Percentiles rank a stretch among this genome's conserved stretches.
These are phyloP conservation scores for Xylaria arbuscula DNA, from an alignment of 2,329 filamentous ascomycete genomes.

Conservation along the genomic window DNA sequence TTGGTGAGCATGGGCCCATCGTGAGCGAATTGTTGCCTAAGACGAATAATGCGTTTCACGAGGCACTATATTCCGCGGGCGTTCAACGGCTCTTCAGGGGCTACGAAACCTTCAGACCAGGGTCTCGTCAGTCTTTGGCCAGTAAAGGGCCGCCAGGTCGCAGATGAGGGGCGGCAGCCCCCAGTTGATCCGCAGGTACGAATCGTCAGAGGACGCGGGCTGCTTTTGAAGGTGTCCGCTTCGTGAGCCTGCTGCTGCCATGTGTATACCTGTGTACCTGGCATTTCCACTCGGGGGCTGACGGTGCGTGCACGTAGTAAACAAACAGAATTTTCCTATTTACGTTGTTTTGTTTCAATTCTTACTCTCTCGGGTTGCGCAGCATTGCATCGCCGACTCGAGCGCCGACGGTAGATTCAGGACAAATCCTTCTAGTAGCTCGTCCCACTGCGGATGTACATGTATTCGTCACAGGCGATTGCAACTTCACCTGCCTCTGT, in stretches of 20 bases:
- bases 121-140: conserved; percentile 22
- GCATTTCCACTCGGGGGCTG: conserved; percentile 10
- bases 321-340: not conserved
- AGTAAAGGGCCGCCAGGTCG: conserved; percentile 35
- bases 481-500: no score
- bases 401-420: conserved; percentile 15
- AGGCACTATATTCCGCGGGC: conserved; percentile 5
- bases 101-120: conserved; percentile 16
- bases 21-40: conserved; percentile 30
- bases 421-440: conserved; percentile 1
- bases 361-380: not conserved
- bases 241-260: conserved; percentile 25
- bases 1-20: conserved; percentile 27
- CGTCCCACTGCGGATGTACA: conserved; percentile 11
- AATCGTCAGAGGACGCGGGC: conserved; percentile 23
- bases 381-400: conserved; percentile 16
- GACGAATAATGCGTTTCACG: conserved; percentile 25
- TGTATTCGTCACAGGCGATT: conserved; percentile 11
- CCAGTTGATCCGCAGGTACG: conserved; percentile 36
- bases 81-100: conserved; percentile 7
- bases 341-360: conserved; percentile 4
- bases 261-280: conserved; percentile 29
- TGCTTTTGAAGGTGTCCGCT: not conserved
- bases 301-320: conserved; percentile 17
- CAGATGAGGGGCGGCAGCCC: conserved; percentile 27